Base-by-base conservation (phyloP, 768 basidiomycete genomes). In the Termitomyces titanicus region DNA sequence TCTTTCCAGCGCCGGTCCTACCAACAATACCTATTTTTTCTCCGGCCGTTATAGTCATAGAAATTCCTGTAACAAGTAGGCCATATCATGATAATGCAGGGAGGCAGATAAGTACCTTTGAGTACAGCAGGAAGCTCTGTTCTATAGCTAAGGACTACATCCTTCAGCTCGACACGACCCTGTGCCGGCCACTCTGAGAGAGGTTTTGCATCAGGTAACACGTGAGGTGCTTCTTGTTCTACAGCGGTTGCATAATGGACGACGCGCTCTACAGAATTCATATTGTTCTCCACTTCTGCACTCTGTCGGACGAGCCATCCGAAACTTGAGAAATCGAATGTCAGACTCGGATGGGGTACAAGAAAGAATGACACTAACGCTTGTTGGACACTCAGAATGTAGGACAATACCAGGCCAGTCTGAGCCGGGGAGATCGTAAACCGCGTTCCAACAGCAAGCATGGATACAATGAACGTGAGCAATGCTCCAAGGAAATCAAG, bases 11-110 rank as follows among this genome's bases (percentile, higher is more conserved):
- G 47, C 92, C 92, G 17, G 92, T 94, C 63, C 83, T 70, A 59
- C 93, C 92, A 45, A 96, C 89, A 50, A 96, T 89, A 27, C 94
- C 94, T 59, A 98, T 85, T 72, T 96, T 95, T 72, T 98, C 94
- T 5, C 89, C 89, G 0, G 82, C 82, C 0, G 72, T 67, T 25
- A 97, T 76, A 27, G 72, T 72, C 79, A 98, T 81, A 12, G 79
- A 82, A 45, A 98, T 68, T 3, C 68, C 69, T 68, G 42, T 10
- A 51, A 40, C 5, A 40, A 31, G 15, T 44, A 11, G 47, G 31
- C 10, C 15, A 13, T 13, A 12, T 38, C 15, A n/a, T n/a, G 35
- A 24, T 42, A 12, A 34, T 10, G 34, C 13, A 37, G 12, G 10
- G 13, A 24, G 22, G 12, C 1, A 22, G 33, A 17, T 20, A 18